Base-by-base conservation (phyloP, 2,329 filamentous ascomycete species). In the Aspergillus pseudoterreus region DNA sequence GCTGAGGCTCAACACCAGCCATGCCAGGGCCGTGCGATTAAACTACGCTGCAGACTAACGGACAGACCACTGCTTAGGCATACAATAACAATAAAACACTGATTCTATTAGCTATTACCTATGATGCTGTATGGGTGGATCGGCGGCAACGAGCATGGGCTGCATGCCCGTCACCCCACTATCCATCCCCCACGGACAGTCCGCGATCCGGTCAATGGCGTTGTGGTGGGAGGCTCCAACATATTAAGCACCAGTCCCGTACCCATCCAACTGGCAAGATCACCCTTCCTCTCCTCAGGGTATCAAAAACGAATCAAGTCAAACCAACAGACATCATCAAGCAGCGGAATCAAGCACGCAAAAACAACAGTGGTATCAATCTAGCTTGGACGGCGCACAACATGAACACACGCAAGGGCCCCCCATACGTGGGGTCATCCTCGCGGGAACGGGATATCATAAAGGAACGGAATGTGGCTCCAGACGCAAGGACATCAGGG, bases 91-190 rank as follows among this genome's bases (percentile, higher is more conserved):
- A 22, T 22, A 22, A 62, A 60, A 54, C 56, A 55, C 57, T 57
- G 56, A 65, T 63, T 68, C 65, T 67, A 70, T 70, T 70, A 70
- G 61, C 47, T 64, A 69, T 70, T 68, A 69, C 63, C 65, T 66
- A 65, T 60, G 63, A 63, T 61, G 59, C 58, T 59, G 60, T 61
- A 58, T 55, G 48, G 47, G 52, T 62, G 57, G 56, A 60, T 58
- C 53, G 54, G 57, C 53, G 55, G 52, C 52, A 53, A 52, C 41
- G 42, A 39, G 36, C 51, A 43, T 33, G 42, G 48, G 35, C 38
- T 49, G 50, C 47, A 57, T 61, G 59, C 55, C 54, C 45, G 35
- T 49, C 59, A 52, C 57, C 54, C 55, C 32, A 36, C 45, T 41
- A 47, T 42, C 39, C 45, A 47, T 47, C 22, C 44, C 44, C 19